phyloP scores from a whole-genome alignment of 1,139 yeast genomes.

The Taiozyma sp. region DNA sequence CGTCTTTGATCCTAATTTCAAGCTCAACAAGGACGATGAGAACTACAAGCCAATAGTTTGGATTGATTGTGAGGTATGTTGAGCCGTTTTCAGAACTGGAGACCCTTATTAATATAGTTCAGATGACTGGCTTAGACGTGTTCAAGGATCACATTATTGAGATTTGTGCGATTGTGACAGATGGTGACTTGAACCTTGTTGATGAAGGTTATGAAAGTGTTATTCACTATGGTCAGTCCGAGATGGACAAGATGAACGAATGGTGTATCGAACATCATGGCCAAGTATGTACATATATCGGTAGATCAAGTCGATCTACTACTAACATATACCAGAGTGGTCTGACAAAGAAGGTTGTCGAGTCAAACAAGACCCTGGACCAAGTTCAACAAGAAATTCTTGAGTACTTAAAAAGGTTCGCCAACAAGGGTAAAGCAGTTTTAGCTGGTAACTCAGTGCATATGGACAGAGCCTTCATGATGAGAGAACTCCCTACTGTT shows the following conservation, averaged over 20 bases:
- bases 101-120: neutral
- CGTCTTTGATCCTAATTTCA: slow-evolving; percentile 8
- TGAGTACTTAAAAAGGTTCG: slow-evolving; percentile 51
- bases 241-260: slow-evolving; percentile 69
- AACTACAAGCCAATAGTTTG: slow-evolving; percentile 22
- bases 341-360: slow-evolving; percentile 62
- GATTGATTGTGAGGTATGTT: slow-evolving; percentile 22
- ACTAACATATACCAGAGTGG: slow-evolving; percentile 45
- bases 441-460: slow-evolving; percentile 92
- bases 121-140: slow-evolving; percentile 90
- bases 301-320: too few relatives aligned
- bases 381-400: slow-evolving; percentile 64
- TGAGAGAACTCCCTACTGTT: slow-evolving; percentile 76
- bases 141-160: slow-evolving; percentile 77
- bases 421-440: slow-evolving; percentile 53
- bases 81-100: neutral
- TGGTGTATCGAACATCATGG: slow-evolving; percentile 89
- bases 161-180: slow-evolving; percentile 87
- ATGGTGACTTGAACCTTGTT: slow-evolving; percentile 64
- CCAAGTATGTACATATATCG: slow-evolving; percentile 12
- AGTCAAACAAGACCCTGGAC: slow-evolving; percentile 46
- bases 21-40: slow-evolving; percentile 6
- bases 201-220: slow-evolving; percentile 83
- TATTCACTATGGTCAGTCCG: slow-evolving; percentile 61
- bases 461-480: slow-evolving; percentile 85